Evolutionary conservation across 2,329 filamentous ascomycete species (phyloP), one percentile per base, ranked within the genome.

Genomic region (Talaromyces sp.): DNA sequence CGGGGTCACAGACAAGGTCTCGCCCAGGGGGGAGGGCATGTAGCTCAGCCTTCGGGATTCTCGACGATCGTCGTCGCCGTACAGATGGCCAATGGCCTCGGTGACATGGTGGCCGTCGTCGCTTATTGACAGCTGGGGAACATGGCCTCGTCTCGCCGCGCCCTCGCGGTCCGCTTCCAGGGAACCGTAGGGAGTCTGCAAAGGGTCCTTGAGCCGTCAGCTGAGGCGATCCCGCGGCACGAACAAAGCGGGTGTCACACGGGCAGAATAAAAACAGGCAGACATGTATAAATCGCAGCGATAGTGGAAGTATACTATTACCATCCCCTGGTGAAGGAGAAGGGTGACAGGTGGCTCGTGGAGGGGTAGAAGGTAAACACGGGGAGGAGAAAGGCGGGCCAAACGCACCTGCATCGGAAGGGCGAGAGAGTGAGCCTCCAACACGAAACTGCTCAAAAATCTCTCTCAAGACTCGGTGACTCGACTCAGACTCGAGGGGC

Each of bases 51-150:
- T 90, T 52, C 89, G 85, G 46, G 81, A 84, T 66, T 85, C 83
- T 68, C 80, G 78, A 66, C 76, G 80, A 68, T 82, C 77, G 68
- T 90, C 85, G 70, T 91, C 88, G 69, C 89, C 90, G 76, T 97
- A 96, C 76, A 96, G 85, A 68, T 92, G 92, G 57, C 91, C 91
- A 75, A 96, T 96, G 62, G 91, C 89, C 75, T 96, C 92, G 60
- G 92, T 96, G 72, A 96, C 91, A 84, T 96, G 92, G 77, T 96
- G 91, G 77, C 84, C 91, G 63, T 92, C 89, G 77, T 96, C 92
- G 74, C 90, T 94, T 74, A 96, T 88, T 67, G 84, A 87, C 63
- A 87, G 78, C 67, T 86, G 83, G 63, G 84, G 80, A 66, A 77
- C 77, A 77, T 87, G 85, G 66, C 83, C 82, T 69, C 82, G 79